Conservation (phyloP, 2,329 filamentous ascomycete species). For the Colletotrichum viniferum region DNA sequence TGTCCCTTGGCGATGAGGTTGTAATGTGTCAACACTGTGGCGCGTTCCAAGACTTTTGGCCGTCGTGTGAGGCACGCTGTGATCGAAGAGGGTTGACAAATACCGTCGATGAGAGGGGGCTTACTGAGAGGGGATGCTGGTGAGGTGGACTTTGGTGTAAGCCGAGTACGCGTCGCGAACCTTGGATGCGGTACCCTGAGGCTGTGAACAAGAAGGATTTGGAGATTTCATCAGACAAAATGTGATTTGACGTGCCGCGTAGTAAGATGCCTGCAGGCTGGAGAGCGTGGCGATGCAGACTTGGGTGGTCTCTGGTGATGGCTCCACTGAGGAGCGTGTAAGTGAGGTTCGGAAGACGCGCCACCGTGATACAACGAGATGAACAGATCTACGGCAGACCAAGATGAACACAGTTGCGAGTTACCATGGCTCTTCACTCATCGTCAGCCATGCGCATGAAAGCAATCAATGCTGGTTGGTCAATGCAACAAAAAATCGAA, state of each 20-base stretch:
- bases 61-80: background rate
- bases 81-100: background rate
- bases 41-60: background rate
- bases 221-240: background rate
- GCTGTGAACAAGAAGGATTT: background rate
- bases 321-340: background rate
- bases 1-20: background rate
- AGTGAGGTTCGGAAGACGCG: background rate
- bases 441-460: background rate
- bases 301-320: accelerated
- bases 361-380: background rate
- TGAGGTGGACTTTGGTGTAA: background rate
- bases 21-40: background rate
- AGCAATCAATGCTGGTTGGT: background rate
- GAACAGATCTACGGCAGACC: background rate
- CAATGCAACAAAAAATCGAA: background rate
- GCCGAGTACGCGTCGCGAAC: background rate
- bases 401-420: background rate
- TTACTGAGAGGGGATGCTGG: background rate
- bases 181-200: background rate
- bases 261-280: background rate
- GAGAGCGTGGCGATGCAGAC: background rate
- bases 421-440: background rate
- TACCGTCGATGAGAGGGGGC: background rate
- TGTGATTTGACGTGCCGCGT: background rate